Evolutionary conservation across 1,284 basidiomycete genomes (phyloP).

Genomic region (Cutaneotrichosporon sp.): DNA sequence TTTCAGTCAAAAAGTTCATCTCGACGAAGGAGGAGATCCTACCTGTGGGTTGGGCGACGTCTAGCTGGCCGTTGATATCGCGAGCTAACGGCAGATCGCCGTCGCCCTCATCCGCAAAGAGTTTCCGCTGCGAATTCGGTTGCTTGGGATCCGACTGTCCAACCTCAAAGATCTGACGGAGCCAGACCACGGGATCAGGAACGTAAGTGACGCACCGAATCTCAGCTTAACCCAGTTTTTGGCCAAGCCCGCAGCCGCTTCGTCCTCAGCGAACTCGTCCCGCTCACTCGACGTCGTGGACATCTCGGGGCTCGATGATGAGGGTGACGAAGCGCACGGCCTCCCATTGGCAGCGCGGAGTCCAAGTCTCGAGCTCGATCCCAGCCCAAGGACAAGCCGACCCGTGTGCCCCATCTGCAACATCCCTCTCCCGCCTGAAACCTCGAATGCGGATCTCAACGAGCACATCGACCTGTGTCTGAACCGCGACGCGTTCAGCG

Average conservation of each 20-base stretch:
- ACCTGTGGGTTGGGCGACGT: slow-evolving; percentile 54
- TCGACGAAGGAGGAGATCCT: slow-evolving; percentile 71
- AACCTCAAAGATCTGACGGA: slow-evolving; percentile 69
- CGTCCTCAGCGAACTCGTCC: background rate
- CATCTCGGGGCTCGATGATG: slow-evolving; percentile 13
- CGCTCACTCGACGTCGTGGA: slow-evolving; percentile 6
- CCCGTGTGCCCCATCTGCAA: slow-evolving; percentile 43
- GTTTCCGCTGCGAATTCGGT: slow-evolving; percentile 66
- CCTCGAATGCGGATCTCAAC: slow-evolving; percentile 42
- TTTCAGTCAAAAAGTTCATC: slow-evolving; percentile 69
- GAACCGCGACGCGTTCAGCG: slow-evolving; percentile 33
- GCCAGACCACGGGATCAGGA: slow-evolving; percentile 37
- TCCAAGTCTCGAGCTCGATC: slow-evolving; percentile 8
- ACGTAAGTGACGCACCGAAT: slow-evolving; percentile 20
- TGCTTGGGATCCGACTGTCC: slow-evolving; percentile 76
- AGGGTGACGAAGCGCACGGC: slow-evolving; percentile 15
- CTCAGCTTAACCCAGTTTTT: slow-evolving; percentile 31
- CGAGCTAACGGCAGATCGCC: slow-evolving; percentile 58
- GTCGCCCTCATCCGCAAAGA: slow-evolving; percentile 75
- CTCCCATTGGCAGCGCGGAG: background rate
- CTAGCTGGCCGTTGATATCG: no score
- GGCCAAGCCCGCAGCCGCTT: background rate
- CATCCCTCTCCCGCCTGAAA: slow-evolving; percentile 25
- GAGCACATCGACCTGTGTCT: slow-evolving; percentile 47
- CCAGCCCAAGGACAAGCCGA: slow-evolving; percentile 16